phyloP scores from a whole-genome alignment of 371 early-diverging fungal species.

The Mortierella sp. region DNA sequence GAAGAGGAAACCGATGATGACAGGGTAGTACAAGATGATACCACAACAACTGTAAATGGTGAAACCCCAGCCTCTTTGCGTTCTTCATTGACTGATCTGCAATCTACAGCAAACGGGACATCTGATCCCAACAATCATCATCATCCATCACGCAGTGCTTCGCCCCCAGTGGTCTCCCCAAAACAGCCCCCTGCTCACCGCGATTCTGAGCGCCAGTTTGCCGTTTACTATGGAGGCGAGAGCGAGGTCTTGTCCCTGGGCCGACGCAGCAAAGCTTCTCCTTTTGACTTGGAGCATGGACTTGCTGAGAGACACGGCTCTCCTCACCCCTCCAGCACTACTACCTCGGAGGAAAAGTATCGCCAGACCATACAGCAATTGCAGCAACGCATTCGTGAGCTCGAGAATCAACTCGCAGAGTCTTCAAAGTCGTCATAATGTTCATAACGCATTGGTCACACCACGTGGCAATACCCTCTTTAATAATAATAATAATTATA shows the following conservation, averaged over 20 bases:
- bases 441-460: too few relatives aligned
- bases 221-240: constrained; percentile 48
- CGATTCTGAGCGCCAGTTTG: constrained; percentile 20
- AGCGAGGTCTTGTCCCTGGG: constrained; percentile 24
- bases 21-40: not conserved
- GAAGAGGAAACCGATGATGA: constrained; percentile 9
- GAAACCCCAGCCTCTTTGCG: not conserved
- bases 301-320: constrained; percentile 23
- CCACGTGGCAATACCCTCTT: not conserved
- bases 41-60: not conserved
- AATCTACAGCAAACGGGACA: not conserved
- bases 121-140: not conserved
- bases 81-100: not conserved
- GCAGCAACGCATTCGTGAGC: constrained; percentile 29
- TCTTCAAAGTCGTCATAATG: not conserved
- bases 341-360: constrained; percentile 19
- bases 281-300: constrained; percentile 8
- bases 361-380: constrained; percentile 31
- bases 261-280: not conserved
- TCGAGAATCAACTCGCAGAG: constrained; percentile 35
- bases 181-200: constrained; percentile 1
- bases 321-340: not conserved
- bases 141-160: not conserved
- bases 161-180: not conserved
- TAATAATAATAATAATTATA: not conserved